These are phyloP conservation scores for Omphalea diandra DNA, from an alignment of 441 rosid genomes.

Conservation along the genomic window DNA sequence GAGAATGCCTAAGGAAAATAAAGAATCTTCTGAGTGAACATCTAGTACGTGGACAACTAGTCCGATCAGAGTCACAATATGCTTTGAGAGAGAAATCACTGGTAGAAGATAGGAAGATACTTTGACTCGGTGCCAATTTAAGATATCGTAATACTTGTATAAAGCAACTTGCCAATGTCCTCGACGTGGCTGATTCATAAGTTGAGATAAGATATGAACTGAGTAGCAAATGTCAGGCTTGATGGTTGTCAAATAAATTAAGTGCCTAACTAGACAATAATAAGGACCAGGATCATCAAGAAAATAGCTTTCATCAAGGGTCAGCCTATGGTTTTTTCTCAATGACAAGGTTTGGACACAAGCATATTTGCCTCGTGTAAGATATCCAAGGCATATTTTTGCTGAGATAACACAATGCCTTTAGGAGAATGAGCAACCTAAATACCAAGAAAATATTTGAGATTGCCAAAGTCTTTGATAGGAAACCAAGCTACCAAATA, in stretches of 20 bases:
- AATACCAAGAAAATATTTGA: slow-evolving; percentile 9
- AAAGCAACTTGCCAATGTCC: not conserved
- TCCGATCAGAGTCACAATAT: not conserved
- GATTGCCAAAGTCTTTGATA: not conserved
- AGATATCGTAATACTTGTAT: not conserved
- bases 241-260: slow-evolving; percentile 3
- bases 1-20: not conserved
- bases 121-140: not conserved
- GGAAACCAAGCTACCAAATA: not conserved
- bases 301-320: not conserved
- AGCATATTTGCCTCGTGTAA: not conserved
- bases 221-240: not conserved
- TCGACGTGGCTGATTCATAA: not conserved
- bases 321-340: no score
- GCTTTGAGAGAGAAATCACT: not conserved
- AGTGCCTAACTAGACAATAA: not conserved
- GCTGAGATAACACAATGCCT: not conserved
- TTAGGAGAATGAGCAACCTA: not conserved
- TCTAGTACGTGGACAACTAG: not conserved
- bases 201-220: not conserved
- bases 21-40: not conserved
- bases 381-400: not conserved
- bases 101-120: not conserved
- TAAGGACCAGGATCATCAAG: not conserved
- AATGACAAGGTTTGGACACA: no score